These are phyloP conservation scores for Aurantiochytrium sp. DNA, from an alignment of 108 stramenopile species.

Conservation along the genomic window DNA sequence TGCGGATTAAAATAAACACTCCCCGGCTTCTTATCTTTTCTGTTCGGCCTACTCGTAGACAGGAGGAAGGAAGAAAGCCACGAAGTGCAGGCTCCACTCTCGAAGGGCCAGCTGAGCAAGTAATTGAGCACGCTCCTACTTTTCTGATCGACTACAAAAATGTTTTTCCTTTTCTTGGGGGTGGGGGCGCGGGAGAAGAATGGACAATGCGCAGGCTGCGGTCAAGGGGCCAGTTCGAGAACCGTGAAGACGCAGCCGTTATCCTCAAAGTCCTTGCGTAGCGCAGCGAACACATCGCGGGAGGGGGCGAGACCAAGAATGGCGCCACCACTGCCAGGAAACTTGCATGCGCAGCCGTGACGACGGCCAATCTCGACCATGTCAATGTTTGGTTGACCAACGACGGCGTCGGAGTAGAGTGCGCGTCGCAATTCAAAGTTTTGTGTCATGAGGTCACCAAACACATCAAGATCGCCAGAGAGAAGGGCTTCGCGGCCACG, in stretches of 20 bases:
- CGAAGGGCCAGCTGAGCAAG: no score
- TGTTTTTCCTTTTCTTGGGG: no score
- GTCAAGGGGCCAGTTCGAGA: neutral
- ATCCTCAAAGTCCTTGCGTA: neutral
- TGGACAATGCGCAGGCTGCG: neutral
- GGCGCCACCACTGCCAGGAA: conserved; percentile 33
- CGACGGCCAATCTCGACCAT: conserved; percentile 6
- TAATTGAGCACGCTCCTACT: no score
- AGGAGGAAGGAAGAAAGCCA: no score
- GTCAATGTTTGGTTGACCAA: conserved; percentile 20
- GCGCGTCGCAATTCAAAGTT: conserved; percentile 26
- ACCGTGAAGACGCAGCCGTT: neutral
- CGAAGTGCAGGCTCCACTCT: no score
- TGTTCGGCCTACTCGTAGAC: no score
- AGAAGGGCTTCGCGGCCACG: neutral
- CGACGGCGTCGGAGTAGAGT: conserved; percentile 26
- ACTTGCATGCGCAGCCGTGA: conserved; percentile 22
- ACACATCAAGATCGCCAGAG: neutral
- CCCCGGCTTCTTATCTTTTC: no score
- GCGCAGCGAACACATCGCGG: neutral
- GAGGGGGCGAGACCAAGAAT: conserved; percentile 16
- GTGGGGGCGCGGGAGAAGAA: neutral
- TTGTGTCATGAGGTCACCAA: conserved; percentile 3
- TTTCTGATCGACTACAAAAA: no score
- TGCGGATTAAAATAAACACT: no score